A percentile compares a stretch with the other conserved stretches of the same genome.
These are phyloP conservation scores for Massariosphaeria phaeospora DNA, from an alignment of 495 filamentous ascomycete species.

Conservation along the genomic window DNA sequence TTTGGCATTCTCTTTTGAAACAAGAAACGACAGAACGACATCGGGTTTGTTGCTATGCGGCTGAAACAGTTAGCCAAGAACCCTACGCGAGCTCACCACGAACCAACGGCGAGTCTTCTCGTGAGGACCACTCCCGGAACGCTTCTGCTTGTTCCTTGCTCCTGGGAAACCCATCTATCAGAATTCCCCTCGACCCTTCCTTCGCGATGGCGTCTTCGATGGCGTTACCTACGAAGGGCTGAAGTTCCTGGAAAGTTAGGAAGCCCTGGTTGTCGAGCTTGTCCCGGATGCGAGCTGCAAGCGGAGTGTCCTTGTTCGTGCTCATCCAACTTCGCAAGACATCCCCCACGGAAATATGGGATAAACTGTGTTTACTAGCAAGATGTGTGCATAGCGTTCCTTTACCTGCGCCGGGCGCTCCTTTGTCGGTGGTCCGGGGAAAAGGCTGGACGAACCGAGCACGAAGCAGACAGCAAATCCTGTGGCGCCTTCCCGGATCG, in stretches of 20 bases:
- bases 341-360: not conserved
- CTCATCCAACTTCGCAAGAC: not conserved
- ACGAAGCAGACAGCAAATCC: not conserved
- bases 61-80: no score
- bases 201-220: not conserved
- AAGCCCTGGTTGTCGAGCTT: slow-evolving; percentile 3
- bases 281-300: not conserved
- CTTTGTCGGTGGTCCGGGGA: not conserved
- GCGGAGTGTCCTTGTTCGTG: not conserved
- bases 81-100: not conserved
- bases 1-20: not conserved
- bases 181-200: not conserved
- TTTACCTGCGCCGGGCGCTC: slow-evolving; percentile 1
- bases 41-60: not conserved
- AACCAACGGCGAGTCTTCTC: not conserved
- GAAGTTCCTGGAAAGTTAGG: not conserved
- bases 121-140: not conserved
- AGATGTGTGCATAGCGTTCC: not conserved
- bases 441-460: not conserved
- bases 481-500: no score
- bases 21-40: not conserved
- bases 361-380: not conserved
- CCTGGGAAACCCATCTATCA: not conserved
- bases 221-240: not conserved
- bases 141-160: not conserved